Conservation (phyloP, 768 basidiomycete species). For the Suillus tomentosus region DNA sequence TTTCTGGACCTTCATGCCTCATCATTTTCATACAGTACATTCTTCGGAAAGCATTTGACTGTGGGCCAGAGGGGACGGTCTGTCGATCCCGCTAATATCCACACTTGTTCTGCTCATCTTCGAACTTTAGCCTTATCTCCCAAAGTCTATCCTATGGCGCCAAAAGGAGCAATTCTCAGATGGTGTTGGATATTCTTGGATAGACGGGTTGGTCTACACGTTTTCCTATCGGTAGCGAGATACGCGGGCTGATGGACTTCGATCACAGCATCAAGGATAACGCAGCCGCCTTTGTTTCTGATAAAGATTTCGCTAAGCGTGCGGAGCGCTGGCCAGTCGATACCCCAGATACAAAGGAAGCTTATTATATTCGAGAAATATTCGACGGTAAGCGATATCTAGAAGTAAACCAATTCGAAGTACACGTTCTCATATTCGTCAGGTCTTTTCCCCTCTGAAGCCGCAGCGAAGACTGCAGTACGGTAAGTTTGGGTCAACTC, state of each 20-base stretch:
- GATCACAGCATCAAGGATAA: constrained; percentile 82
- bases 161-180: constrained; percentile 99
- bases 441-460: constrained; percentile 82
- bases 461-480: constrained; percentile 90
- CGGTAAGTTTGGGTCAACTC: constrained; percentile 50
- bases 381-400: constrained; percentile 65
- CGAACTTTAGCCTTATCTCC: constrained; percentile 77
- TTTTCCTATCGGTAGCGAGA: neutral
- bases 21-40: constrained; percentile 67
- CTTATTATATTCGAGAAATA: constrained; percentile 87
- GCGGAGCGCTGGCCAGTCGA: constrained; percentile 74
- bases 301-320: constrained; percentile 76
- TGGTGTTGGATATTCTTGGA: constrained; percentile 98
- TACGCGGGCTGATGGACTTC: constrained; percentile 6
- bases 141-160: constrained; percentile 92
- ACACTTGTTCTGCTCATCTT: neutral
- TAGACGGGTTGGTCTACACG: constrained; percentile 71
- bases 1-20: constrained; percentile 1
- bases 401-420: constrained; percentile 12
- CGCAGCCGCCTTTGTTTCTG: constrained; percentile 72
- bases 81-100: constrained; percentile 8
- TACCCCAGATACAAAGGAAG: constrained; percentile 96
- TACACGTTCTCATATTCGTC: constrained; percentile 4
- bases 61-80: constrained; percentile 75
- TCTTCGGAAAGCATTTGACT: constrained; percentile 93